Conservation (phyloP, 2,329 filamentous ascomycete genomes). For the Aspergillus sp. region DNA sequence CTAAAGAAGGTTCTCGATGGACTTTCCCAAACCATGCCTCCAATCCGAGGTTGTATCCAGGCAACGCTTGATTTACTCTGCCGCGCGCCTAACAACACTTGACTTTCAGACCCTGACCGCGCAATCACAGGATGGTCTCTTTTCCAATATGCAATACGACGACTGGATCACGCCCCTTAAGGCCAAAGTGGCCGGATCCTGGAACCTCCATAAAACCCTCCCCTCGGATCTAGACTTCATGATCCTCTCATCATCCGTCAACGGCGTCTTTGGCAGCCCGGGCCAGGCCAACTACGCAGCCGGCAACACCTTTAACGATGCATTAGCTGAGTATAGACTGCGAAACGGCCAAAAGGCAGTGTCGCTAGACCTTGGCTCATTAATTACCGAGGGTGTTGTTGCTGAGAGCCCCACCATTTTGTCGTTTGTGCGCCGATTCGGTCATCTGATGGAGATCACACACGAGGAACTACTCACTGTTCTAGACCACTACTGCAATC, state of each 20-base stretch:
- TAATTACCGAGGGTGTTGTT: constrained; percentile 1
- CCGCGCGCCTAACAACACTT: no score
- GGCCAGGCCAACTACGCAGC: constrained; percentile 7
- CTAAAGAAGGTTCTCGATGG: not conserved
- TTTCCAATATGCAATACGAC: not conserved
- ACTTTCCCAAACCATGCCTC: not conserved
- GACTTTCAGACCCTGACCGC: not conserved
- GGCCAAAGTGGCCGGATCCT: constrained; percentile 1
- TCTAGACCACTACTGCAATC: constrained; percentile 6
- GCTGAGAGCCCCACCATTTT: not conserved
- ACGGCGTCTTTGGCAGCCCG: not conserved
- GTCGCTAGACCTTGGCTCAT: constrained; percentile 2
- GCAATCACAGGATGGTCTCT: not conserved
- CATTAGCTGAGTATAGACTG: not conserved
- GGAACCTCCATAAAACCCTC: constrained; percentile 1
- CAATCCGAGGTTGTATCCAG: constrained; percentile 3
- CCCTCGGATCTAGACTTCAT: constrained; percentile 2
- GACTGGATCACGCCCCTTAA: not conserved
- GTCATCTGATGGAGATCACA: not conserved
- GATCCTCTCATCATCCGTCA: not conserved
- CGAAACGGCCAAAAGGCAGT: not conserved
- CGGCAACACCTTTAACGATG: constrained; percentile 1
- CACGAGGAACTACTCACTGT: constrained; percentile 4
- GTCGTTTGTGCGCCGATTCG: no score
- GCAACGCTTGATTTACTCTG: not conserved